Percentiles rank a stretch among this genome's conserved stretches.
These are phyloP conservation scores for Eimeria praecox DNA, from an alignment of 169 alveolate species.

Conservation along the genomic window DNA sequence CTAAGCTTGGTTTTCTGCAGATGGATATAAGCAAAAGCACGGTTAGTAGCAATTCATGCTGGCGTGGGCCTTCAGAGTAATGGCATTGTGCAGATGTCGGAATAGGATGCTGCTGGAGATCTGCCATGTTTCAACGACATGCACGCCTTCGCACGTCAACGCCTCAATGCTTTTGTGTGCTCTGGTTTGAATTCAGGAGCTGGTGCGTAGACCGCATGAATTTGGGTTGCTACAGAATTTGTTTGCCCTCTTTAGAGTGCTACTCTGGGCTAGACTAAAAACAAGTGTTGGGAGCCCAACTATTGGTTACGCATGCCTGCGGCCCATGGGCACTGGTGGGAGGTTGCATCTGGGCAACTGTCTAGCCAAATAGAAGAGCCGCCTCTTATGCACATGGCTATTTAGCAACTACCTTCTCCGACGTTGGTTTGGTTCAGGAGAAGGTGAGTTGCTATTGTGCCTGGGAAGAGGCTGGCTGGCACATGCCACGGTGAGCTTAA, in stretches of 20 bases:
- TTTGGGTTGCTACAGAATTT: too few relatives aligned
- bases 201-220: background rate
- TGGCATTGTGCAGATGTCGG: background rate
- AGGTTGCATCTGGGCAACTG: background rate
- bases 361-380: background rate
- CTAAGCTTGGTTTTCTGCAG: background rate
- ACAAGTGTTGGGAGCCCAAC: background rate
- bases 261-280: background rate
- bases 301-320: background rate
- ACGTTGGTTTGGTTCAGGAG: background rate
- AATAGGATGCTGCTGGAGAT: background rate
- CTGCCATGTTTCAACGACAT: background rate
- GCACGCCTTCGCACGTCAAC: background rate
- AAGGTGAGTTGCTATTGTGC: background rate
- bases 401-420: background rate
- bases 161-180: background rate
- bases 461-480: background rate
- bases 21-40: background rate
- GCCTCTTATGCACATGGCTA: background rate
- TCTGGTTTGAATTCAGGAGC: background rate
- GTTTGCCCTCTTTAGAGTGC: background rate
- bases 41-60: background rate
- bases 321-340: background rate
- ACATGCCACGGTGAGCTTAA: background rate
- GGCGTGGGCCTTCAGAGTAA: background rate